These are phyloP conservation scores for Cladorrhinum sp. DNA, from an alignment of 2,329 filamentous ascomycete genomes.

Conservation along the genomic window DNA sequence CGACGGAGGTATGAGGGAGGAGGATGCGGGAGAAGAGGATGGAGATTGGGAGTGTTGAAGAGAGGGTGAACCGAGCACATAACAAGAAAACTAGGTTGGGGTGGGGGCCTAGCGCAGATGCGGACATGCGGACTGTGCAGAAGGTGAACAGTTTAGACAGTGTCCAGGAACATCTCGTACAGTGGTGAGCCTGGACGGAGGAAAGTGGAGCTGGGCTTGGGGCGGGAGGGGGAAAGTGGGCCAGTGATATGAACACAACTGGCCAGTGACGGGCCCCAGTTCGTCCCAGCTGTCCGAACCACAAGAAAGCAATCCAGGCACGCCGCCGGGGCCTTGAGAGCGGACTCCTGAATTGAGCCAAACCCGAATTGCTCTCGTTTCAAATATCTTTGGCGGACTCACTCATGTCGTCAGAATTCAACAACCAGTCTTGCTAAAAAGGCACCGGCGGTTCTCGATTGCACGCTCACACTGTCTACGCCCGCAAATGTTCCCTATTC, in stretches of 20 bases:
- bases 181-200: slow-evolving; percentile 13
- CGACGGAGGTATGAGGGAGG: slow-evolving; percentile 26
- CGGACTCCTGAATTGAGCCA: neutral
- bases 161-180: slow-evolving; percentile 6
- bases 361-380: slow-evolving; percentile 1
- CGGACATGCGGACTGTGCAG: neutral
- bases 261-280: neutral
- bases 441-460: neutral
- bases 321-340: neutral
- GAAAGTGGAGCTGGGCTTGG: slow-evolving; percentile 21
- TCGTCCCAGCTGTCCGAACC: slow-evolving; percentile 3
- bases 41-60: slow-evolving; percentile 15
- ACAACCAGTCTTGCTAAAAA: neutral
- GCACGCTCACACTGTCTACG: neutral
- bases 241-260: slow-evolving; percentile 3
- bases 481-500: neutral
- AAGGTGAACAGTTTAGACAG: slow-evolving; percentile 8
- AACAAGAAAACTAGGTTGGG: slow-evolving; percentile 16
- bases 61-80: slow-evolving; percentile 13
- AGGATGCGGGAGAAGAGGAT: slow-evolving; percentile 25
- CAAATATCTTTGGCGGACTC: slow-evolving; percentile 1
- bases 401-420: neutral
- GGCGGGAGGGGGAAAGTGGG: slow-evolving; percentile 7
- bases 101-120: slow-evolving; percentile 17
- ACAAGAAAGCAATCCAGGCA: slow-evolving; percentile 1